Base-by-base conservation (phyloP, 139 green algal genomes). In the Chlorella sorokiniana region DNA sequence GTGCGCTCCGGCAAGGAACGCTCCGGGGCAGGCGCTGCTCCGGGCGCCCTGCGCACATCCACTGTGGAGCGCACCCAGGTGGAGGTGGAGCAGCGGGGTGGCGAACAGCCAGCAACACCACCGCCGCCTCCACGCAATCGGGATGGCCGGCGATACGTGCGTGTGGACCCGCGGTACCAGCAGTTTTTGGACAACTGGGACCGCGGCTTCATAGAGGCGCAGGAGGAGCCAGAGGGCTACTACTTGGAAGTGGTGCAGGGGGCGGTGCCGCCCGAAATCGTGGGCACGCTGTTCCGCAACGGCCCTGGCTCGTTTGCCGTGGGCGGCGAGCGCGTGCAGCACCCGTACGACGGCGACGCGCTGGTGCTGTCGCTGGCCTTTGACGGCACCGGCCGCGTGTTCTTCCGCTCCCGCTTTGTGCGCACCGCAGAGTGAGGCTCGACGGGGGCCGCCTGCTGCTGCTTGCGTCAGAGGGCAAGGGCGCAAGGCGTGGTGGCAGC, bases 281-380 rank as follows among this genome's bases (percentile, higher is more conserved):
- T 37, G 18, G 88, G 88, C 54, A 91, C 88, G 1, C 76, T 91
- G 16, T 91, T 90, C 67, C 65, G 86, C 20, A 90, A 93, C 69
- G 90, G 90, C 14, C 89, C 90, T 10, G 86, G 83, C 38, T 70
- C 63, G 33, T 88, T 88, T 44, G 38, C 16, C 4, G 38, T 84
- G 8, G 86, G 88, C 18, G 45, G 41, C 11, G 9, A 84, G 0
- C 35, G 27, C 9, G 52, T 88, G 41, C 75, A 35, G 20, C 89
- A 94, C 81, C 89, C 89, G 1, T 87, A 86, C 31, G 90, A 94
- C 69, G 89, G 85, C 0, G 89, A 92, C 41, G 90, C 89, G 16
- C 77, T 90, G 37, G 76, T 92, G 9, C 37, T 65, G 5, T 68
- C 65, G 22, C 40, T 83, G 35, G 25, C 71, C 10, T 78, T 78